Percentiles rank a stretch among this genome's conserved stretches.
phyloP scores from a whole-genome alignment of 495 filamentous ascomycete species.

The Poronia punctata region DNA sequence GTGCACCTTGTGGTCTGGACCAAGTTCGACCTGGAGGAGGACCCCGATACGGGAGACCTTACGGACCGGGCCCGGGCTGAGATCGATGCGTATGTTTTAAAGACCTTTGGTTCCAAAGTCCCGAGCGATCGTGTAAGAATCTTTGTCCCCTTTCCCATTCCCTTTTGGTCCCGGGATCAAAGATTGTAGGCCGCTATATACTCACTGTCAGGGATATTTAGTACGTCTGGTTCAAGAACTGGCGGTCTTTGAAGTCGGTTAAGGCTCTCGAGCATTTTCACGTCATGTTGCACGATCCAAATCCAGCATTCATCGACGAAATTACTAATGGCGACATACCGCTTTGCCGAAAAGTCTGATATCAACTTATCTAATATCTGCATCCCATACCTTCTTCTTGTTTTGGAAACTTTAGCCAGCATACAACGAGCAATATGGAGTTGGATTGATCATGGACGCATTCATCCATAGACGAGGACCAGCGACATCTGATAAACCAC shows the following conservation, averaged over 20 bases:
- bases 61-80: conserved; percentile 52
- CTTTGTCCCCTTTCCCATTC: not conserved
- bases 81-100: conserved; percentile 62
- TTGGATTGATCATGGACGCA: conserved; percentile 1
- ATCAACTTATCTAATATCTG: too few relatives aligned
- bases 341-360: conserved; percentile 24
- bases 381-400: too few relatives aligned
- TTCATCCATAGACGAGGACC: not conserved
- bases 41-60: conserved; percentile 59
- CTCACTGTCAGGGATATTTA: conserved; percentile 24
- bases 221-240: conserved; percentile 90
- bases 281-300: conserved; percentile 76
- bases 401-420: not conserved
- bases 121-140: conserved; percentile 39
- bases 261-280: conserved; percentile 93
- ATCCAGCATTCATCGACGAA: conserved; percentile 58
- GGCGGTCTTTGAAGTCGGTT: conserved; percentile 71
- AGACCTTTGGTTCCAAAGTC: conserved; percentile 46
- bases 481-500: too few relatives aligned
- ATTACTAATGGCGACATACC: conserved; percentile 73
- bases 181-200: not conserved
- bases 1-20: conserved; percentile 85
- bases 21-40: conserved; percentile 64
- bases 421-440: not conserved
- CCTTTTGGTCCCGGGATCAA: not conserved